phyloP scores from a whole-genome alignment of 345 rosid species.

The thale cress (Arabidopsis thaliana) region TAIR10.1 NC_003070.9:9194001-9194500 shows the following conservation, averaged over 20 bases:
- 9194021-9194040: conserved; percentile 89
- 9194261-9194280: conserved; percentile 81
- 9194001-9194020: conserved; percentile 56
- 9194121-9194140: conserved; percentile 67
- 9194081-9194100: conserved; percentile 60
- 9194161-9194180: conserved; percentile 49
- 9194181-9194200: conserved; percentile 35
- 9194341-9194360: conserved; percentile 78
- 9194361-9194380: conserved; percentile 68
- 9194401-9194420: conserved; percentile 46
- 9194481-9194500: conserved; percentile 26
- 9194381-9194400: conserved; percentile 59
- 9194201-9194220: conserved; percentile 14
- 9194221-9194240: conserved; percentile 50
- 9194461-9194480: conserved; percentile 44
- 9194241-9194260: conserved; percentile 68
- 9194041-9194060: conserved; percentile 84
- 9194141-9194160: conserved; percentile 68
- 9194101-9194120: conserved; percentile 74
- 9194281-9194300: conserved; percentile 86
- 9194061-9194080: conserved; percentile 93
- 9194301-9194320: conserved; percentile 66
- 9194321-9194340: conserved; percentile 53
- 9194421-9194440: conserved; percentile 44
- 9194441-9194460: conserved; percentile 39